A percentile compares a stretch with the other conserved stretches of the same genome.
These are phyloP conservation scores for Citrullus mucosospermus DNA, from an alignment of 306 rosid species.

Conservation along the genomic window DNA sequence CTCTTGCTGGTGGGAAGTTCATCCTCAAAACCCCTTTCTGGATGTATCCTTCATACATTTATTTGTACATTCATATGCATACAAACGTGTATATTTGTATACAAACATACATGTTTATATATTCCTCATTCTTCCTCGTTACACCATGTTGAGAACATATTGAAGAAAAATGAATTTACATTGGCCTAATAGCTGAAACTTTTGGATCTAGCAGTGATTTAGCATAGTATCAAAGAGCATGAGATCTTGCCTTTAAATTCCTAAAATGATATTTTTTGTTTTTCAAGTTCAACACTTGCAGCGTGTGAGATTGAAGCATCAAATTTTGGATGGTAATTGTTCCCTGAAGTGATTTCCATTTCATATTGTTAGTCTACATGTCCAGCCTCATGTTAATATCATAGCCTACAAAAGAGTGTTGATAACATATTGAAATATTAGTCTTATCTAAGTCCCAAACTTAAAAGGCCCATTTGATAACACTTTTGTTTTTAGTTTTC, in stretches of 20 bases:
- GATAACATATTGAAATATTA: background rate
- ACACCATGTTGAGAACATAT: too few relatives aligned
- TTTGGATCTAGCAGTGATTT: too few relatives aligned
- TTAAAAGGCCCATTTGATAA: too few relatives aligned
- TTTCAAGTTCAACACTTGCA: too few relatives aligned
- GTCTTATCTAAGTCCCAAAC: too few relatives aligned
- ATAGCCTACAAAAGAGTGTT: background rate
- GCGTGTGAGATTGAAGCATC: too few relatives aligned
- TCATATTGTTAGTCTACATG: background rate
- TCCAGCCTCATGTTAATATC: background rate
- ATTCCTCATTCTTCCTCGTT: background rate
- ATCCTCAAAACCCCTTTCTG: slow-evolving; percentile 46
- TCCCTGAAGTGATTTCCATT: background rate
- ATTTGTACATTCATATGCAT: background rate
- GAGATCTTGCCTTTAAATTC: background rate
- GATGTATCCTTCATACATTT: slow-evolving; percentile 43
- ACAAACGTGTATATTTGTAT: background rate
- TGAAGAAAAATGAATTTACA: background rate
- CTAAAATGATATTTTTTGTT: background rate
- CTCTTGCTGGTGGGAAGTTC: slow-evolving; percentile 53
- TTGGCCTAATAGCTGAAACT: background rate
- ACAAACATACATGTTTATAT: background rate
- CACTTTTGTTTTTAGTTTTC: too few relatives aligned
- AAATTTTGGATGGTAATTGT: too few relatives aligned
- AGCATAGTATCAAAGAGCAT: background rate